Evolutionary conservation across 345 rosid species (phyloP).

Genomic region (Erysimum cheiranthoides): DNA sequence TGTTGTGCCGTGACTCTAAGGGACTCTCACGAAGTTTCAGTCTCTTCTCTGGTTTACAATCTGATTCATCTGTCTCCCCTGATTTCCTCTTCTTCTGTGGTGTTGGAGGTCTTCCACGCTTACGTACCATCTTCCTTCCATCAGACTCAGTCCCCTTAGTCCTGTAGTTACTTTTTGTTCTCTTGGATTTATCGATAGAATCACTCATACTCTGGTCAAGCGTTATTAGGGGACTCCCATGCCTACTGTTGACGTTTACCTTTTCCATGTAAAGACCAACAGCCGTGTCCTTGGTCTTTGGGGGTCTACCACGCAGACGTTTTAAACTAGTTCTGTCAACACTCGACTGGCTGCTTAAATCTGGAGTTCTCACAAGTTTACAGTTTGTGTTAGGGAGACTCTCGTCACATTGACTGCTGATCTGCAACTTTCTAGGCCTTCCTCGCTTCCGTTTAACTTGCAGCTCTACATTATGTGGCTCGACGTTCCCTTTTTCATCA

Average conservation of each 20-base stretch:
- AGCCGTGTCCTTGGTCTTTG: slow-evolving; percentile 41
- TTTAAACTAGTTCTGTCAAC: slow-evolving; percentile 13
- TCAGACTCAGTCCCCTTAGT: slow-evolving; percentile 30
- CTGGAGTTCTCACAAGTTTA: slow-evolving; percentile 18
- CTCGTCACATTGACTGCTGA: slow-evolving; percentile 28
- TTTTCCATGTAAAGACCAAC: slow-evolving; percentile 33
- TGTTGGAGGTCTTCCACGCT: slow-evolving; percentile 38
- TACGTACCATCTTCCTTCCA: slow-evolving; percentile 33
- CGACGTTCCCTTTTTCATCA: slow-evolving; percentile 19
- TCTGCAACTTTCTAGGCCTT: slow-evolving; percentile 47
- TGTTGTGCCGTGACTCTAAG: slow-evolving; percentile 30
- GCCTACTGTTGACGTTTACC: slow-evolving; percentile 38
- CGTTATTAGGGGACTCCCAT: slow-evolving; percentile 42
- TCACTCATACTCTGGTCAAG: slow-evolving; percentile 29
- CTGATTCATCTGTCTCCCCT: slow-evolving; percentile 39
- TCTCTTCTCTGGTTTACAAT: slow-evolving; percentile 25
- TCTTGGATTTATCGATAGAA: slow-evolving; percentile 43
- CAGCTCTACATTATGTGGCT: slow-evolving; percentile 14
- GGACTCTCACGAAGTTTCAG: slow-evolving; percentile 17
- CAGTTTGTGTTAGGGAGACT: slow-evolving; percentile 5
- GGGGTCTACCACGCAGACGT: slow-evolving; percentile 46
- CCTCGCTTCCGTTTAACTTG: slow-evolving; percentile 46
- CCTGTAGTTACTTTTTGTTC: slow-evolving; percentile 32
- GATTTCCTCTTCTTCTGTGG: slow-evolving; percentile 33
- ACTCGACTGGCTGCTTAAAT: slow-evolving; percentile 14